A percentile compares a stretch with the other conserved stretches of the same genome.
Conservation (phyloP, 352 stramenopile species). For the Nothophytophthora sp. region DNA sequence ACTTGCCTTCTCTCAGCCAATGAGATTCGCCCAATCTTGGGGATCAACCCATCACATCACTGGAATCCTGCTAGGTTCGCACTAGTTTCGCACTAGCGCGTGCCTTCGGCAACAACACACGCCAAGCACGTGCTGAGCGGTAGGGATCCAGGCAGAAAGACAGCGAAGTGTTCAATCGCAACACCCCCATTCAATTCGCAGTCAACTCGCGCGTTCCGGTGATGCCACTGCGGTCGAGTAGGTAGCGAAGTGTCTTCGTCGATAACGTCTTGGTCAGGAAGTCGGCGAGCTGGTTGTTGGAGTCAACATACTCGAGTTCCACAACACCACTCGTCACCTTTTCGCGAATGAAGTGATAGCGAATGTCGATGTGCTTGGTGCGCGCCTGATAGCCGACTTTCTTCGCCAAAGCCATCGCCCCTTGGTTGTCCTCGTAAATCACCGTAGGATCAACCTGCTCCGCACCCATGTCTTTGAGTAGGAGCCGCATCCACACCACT, state of each 20-base stretch:
- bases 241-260: conserved; percentile 17
- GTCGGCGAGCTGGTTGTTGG: conserved; percentile 24
- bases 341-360: conserved; percentile 21
- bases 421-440: conserved; percentile 27
- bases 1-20: background rate
- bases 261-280: conserved; percentile 21
- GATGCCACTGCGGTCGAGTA: conserved; percentile 4
- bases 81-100: too few relatives aligned
- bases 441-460: background rate
- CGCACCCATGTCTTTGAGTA: conserved; percentile 10
- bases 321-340: conserved; percentile 9
- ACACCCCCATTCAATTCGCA: conserved; percentile 15
- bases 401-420: conserved; percentile 22
- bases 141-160: too few relatives aligned
- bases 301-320: conserved; percentile 15
- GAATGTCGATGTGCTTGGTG: conserved; percentile 26
- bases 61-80: too few relatives aligned
- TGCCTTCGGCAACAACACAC: too few relatives aligned
- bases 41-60: too few relatives aligned
- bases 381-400: conserved; percentile 21
- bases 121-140: too few relatives aligned
- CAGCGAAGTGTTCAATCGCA: conserved; percentile 9
- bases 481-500: conserved; percentile 11
- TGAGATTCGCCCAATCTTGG: too few relatives aligned
- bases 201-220: background rate